These are phyloP conservation scores for Phytopythium delawarense DNA, from an alignment of 352 stramenopile genomes.

Conservation along the genomic window DNA sequence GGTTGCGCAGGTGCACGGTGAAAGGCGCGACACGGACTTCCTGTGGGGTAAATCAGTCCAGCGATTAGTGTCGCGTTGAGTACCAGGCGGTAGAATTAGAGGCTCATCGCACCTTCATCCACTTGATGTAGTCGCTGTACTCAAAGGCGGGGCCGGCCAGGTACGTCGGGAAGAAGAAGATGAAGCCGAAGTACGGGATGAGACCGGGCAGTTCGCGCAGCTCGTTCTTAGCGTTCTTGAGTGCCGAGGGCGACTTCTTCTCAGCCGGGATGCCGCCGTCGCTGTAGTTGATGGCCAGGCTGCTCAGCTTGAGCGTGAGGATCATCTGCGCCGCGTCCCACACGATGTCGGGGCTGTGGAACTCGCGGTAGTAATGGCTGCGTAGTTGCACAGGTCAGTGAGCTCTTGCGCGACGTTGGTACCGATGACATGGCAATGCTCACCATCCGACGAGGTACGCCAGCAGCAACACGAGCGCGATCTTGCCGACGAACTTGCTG, in stretches of 20 bases:
- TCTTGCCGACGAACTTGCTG: constrained; percentile 59
- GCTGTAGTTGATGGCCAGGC: constrained; percentile 79
- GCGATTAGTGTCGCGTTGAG: not conserved
- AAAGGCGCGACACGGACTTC: constrained; percentile 59
- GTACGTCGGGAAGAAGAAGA: constrained; percentile 89
- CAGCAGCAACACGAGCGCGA: constrained; percentile 58
- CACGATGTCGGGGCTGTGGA: constrained; percentile 71
- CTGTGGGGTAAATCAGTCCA: constrained; percentile 13
- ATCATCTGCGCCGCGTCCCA: constrained; percentile 88
- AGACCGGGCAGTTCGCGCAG: constrained; percentile 52
- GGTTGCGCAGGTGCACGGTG: constrained; percentile 61
- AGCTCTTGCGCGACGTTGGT: not conserved
- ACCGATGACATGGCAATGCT: not conserved
- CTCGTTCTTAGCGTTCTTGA: constrained; percentile 83
- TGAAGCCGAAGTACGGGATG: constrained; percentile 76
- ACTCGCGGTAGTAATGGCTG: constrained; percentile 86
- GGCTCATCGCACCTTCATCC: constrained; percentile 51
- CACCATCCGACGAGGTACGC: constrained; percentile 67
- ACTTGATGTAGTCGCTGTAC: constrained; percentile 82
- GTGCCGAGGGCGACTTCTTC: constrained; percentile 66
- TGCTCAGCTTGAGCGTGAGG: constrained; percentile 79
- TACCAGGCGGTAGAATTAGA: not conserved
- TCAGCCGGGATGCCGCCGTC: constrained; percentile 64
- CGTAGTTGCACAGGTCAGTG: not conserved
- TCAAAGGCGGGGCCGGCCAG: constrained; percentile 78